Conservation (phyloP, 2,329 filamentous ascomycete genomes). For the Microcyclospora pomicola region DNA sequence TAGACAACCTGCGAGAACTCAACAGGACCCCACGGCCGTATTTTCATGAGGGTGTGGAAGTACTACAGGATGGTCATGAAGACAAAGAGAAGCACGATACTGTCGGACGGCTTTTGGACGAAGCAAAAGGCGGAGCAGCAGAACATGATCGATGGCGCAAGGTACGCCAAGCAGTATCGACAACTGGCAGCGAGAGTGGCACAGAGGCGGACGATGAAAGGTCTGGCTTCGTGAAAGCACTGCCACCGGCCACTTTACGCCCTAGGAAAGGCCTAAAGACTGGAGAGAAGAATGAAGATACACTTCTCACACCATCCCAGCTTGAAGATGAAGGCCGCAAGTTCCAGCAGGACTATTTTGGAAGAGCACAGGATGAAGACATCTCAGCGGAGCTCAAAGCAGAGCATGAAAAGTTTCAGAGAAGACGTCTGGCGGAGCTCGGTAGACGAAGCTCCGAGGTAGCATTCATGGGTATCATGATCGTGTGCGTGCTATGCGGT, state of each 20-base stretch:
- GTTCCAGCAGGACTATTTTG: constrained; percentile 26
- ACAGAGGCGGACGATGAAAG: constrained; percentile 94
- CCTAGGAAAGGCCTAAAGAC: constrained; percentile 66
- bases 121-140: constrained; percentile 5
- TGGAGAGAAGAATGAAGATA: constrained; percentile 25
- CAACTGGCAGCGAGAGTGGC: constrained; percentile 69
- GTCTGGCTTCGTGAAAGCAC: constrained; percentile 55
- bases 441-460: constrained; percentile 50
- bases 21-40: constrained; percentile 19
- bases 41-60: constrained; percentile 11
- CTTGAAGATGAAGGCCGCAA: constrained; percentile 33
- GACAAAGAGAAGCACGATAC: constrained; percentile 6
- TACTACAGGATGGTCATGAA: constrained; percentile 9
- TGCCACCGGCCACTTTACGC: constrained; percentile 63
- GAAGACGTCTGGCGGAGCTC: constrained; percentile 79
- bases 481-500: constrained; percentile 31
- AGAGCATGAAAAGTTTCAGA: constrained; percentile 51
- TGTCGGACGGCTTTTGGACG: constrained; percentile 8
- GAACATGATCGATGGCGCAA: constrained; percentile 7
- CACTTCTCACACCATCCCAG: constrained; percentile 33
- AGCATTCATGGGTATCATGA: constrained; percentile 39
- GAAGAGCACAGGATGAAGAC: constrained; percentile 19
- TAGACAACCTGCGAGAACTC: constrained; percentile 6
- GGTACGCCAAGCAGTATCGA: constrained; percentile 25
- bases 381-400: constrained; percentile 28